These are phyloP conservation scores for Scheffersomyces lignicola DNA, from an alignment of 1,139 yeast species.

Conservation along the genomic window DNA sequence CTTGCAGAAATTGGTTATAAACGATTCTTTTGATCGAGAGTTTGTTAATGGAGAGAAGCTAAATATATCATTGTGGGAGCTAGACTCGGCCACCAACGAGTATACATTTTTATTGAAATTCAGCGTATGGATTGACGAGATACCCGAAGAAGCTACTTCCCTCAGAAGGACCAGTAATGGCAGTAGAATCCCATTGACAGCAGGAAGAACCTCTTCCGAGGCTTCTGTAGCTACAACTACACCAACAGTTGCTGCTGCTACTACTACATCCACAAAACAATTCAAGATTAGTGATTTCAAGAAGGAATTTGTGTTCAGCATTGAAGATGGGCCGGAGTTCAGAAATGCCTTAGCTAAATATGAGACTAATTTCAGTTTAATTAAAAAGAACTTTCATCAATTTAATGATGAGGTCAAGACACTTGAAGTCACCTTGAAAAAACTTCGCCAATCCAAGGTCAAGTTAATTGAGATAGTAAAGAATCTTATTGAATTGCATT, in stretches of 20 bases:
- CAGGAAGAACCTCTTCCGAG: not conserved
- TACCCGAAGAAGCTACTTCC: not conserved
- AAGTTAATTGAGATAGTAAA: conserved; percentile 26
- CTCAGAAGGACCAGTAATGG: not conserved
- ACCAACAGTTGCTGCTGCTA: not conserved
- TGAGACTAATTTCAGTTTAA: conserved; percentile 52
- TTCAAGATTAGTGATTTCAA: conserved; percentile 21
- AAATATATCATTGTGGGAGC: conserved; percentile 32
- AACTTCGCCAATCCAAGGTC: conserved; percentile 19
- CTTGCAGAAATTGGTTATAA: conserved; percentile 29
- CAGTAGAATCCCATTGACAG: no score
- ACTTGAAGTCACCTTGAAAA: conserved; percentile 25
- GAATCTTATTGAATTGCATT: conserved; percentile 21
- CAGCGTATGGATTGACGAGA: conserved; percentile 29
- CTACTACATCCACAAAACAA: conserved; percentile 4
- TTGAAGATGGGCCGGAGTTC: conserved; percentile 77
- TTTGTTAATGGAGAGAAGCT: conserved; percentile 21
- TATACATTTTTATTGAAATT: conserved; percentile 27
- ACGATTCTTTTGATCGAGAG: conserved; percentile 26
- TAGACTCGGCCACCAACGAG: conserved; percentile 16
- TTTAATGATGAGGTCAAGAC: conserved; percentile 36
- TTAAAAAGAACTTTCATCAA: conserved; percentile 41
- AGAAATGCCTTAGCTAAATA: conserved; percentile 54
- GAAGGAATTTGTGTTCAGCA: conserved; percentile 33
- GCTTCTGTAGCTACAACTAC: not conserved